Evolutionary conservation across 371 early-diverging fungal species (phyloP), one percentile per base, ranked within the genome.

Genomic region (Mortierella sp.): DNA sequence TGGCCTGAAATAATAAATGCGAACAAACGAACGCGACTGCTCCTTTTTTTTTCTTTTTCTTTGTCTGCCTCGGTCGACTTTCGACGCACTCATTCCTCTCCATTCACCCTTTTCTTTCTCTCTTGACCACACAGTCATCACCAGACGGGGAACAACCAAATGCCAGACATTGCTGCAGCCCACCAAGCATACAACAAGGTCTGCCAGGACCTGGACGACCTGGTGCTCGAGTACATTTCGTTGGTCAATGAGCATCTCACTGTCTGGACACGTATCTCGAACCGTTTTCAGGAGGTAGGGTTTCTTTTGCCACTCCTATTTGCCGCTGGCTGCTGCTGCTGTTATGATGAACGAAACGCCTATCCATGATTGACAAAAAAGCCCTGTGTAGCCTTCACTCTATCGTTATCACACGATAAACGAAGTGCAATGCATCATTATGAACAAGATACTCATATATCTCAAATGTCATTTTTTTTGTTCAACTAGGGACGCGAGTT

Each of bases 1-100:
- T 76, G 95, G 93, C 0, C 95, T 95, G 50, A 50, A 48, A 72
- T n/a, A 57, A 67, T 67, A 88, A 96, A 96, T 95, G 5, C n/a
- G 57, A 31, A 16, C 96, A 96, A 75, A 92, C 93, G 44, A 93
- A 91, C 59, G 95, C 93, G 37, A 64, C 67, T 43, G 11, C 46
- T 14, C 46, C 44, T 46, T 11, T 44, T 16, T 44, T 40, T 43
- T 44, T 11, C 14, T 43, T n/a, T n/a, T 26, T 5, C 5, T 6
- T 31, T 57, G 28, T 28, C n/a, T 48, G 11, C 50, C 19, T 61
- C 31, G 34, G 67, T 70, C 48, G 70, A 48, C 70, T 48, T 44
- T 70, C 24, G 28, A 57, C 57, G 9, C 57, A 1, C 26, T 6
- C 26, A n/a, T 26, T 26, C 13, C 28, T 2, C 28, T 57, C 13